Evolutionary conservation across 1,139 yeast genomes (phyloP), one percentile per base, ranked within the genome.

Genomic region (Suzukiozyma palmioleophila): DNA sequence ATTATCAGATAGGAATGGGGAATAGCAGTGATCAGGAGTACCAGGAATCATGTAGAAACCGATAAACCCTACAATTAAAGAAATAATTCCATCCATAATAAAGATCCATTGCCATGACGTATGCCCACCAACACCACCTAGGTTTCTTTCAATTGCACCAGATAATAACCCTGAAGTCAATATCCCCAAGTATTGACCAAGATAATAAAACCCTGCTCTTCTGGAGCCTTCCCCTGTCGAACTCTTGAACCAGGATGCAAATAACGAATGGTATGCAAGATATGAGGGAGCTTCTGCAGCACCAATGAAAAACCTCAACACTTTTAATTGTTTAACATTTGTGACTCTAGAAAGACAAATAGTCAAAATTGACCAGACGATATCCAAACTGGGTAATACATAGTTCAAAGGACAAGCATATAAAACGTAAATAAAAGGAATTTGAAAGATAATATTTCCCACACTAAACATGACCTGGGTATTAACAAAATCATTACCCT

Each of bases 21-120:
- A 71, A 56, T 75, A 73, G 49, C 82, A 77, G 39, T 74, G 70
- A 42, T 66, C 59, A 14, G 92, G 92, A 27, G 84, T 80, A 35
- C 88, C 90, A 2, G 92, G 92, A 46, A 82, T 64, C 48, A 73
- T 50, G 51, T 76, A 74, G 49, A 79, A 69, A 0, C 89, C 90
- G 44, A 79, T 58, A 16, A 83, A 22, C 11, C 84, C 88, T 39
- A 84, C 77, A 2, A 66, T 75, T 26, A 81, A 52, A 2, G 88
- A 77, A 31, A 81, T 66, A 35, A 78, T 57, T 8, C 83, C 84
- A 56, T 83, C 88, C 46, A 83, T 71, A 43, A 84, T 73, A 53
- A 79, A 83, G 60, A 80, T 77, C 88, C 89, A 83, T 60, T 81
- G 73, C 89, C 89, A 83, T 10, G 85, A 79, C 26, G 62, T 69